phyloP scores from a whole-genome alignment of 768 basidiomycete genomes.

The Infundibulicybe gibba region DNA sequence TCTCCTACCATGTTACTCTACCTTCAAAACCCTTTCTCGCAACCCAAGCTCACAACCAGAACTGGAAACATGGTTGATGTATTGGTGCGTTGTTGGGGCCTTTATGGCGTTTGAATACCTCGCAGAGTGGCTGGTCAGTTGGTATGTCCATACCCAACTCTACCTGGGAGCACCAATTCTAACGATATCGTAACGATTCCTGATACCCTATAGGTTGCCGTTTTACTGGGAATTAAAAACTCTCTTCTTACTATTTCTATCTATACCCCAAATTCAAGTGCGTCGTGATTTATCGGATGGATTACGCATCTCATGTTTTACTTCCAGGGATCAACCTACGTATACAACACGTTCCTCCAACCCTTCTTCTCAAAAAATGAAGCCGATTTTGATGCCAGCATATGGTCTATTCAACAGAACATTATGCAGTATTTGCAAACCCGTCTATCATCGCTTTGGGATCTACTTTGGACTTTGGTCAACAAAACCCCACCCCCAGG shows the following conservation, averaged over 20 bases:
- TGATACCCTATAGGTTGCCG: conserved; percentile 50
- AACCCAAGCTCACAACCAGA: conserved; percentile 48
- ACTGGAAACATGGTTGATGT: conserved; percentile 54
- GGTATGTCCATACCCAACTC: conserved; percentile 37
- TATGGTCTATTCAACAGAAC: conserved; percentile 52
- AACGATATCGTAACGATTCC: neutral
- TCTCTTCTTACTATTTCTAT: conserved; percentile 61
- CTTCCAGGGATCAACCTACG: conserved; percentile 64
- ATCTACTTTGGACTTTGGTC: conserved; percentile 37
- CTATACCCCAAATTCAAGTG: conserved; percentile 70
- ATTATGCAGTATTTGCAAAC: conserved; percentile 51
- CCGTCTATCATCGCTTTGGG: conserved; percentile 45
- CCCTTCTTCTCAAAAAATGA: conserved; percentile 63
- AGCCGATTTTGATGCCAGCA: conserved; percentile 53
- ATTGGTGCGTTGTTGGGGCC: conserved; percentile 61
- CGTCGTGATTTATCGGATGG: conserved; percentile 8
- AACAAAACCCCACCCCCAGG: conserved; percentile 30
- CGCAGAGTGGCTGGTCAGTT: conserved; percentile 62
- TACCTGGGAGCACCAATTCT: too few relatives aligned
- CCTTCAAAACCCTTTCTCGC: conserved; percentile 63
- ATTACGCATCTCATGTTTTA: conserved; percentile 4
- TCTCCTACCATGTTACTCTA: conserved; percentile 57
- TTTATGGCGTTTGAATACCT: conserved; percentile 62
- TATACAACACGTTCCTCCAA: conserved; percentile 57
- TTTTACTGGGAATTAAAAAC: conserved; percentile 77